These are phyloP conservation scores for Blepharisma stoltei DNA, from an alignment of 73 alveolate species.

Conservation along the genomic window DNA sequence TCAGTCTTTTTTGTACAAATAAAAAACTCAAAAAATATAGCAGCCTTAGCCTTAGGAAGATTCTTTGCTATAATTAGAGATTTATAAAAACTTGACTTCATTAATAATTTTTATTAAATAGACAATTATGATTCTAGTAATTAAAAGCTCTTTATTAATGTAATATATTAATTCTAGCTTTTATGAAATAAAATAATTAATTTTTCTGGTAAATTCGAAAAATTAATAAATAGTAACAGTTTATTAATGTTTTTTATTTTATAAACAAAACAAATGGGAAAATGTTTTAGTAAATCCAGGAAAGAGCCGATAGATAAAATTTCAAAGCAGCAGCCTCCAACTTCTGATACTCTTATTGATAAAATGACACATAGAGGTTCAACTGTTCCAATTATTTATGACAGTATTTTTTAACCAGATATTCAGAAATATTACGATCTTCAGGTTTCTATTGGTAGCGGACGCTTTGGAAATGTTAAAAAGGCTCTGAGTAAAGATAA, in stretches of 20 bases:
- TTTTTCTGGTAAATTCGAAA: too few relatives aligned
- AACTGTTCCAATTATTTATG: not conserved
- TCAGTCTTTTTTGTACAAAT: not conserved
- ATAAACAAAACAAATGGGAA: not conserved
- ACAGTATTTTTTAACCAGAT: not conserved
- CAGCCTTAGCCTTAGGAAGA: not conserved
- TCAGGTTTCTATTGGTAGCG: conserved; percentile 14
- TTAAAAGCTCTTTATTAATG: too few relatives aligned
- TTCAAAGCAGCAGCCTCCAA: not conserved
- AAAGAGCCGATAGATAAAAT: not conserved
- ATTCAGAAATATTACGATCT: conserved; percentile 28
- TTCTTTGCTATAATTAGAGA: not conserved
- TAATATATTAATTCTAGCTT: too few relatives aligned
- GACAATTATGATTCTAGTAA: too few relatives aligned
- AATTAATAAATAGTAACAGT: too few relatives aligned
- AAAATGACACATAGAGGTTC: not conserved
- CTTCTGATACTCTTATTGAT: not conserved
- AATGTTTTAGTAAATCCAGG: not conserved
- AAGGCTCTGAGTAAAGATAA: not conserved
- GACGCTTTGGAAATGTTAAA: conserved; percentile 28
- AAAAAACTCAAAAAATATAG: not conserved
- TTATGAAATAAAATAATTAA: too few relatives aligned
- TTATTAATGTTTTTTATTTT: too few relatives aligned
- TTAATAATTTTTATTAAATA: not conserved
- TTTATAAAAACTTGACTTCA: not conserved